These are phyloP conservation scores for Psilocybe azurescens DNA, from an alignment of 768 basidiomycete genomes.

Conservation along the genomic window DNA sequence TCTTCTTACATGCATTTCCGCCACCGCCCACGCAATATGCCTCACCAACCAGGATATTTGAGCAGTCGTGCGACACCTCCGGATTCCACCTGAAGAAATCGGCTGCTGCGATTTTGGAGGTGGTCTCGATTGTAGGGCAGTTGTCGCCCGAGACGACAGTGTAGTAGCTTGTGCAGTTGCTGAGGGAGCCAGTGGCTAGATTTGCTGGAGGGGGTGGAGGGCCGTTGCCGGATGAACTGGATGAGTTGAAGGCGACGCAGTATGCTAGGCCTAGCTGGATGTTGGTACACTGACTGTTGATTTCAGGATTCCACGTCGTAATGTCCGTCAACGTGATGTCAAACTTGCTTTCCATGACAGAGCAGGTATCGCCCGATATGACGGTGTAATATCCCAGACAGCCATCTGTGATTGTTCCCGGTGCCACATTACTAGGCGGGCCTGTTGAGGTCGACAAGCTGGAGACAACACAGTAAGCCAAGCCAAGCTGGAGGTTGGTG, in stretches of 20 bases:
- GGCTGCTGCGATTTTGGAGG: constrained; percentile 22
- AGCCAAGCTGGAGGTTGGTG: constrained; percentile 16
- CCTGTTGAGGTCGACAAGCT: constrained; percentile 13
- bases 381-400: constrained; percentile 24
- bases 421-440: constrained; percentile 21
- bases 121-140: constrained; percentile 22
- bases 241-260: not conserved
- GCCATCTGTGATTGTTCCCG: constrained; percentile 18
- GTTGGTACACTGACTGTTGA: constrained; percentile 23
- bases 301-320: constrained; percentile 25
- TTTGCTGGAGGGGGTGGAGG: constrained; percentile 14
- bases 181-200: constrained; percentile 14
- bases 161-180: constrained; percentile 22
- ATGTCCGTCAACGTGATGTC: constrained; percentile 19
- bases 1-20: constrained; percentile 11
- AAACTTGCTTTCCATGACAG: constrained; percentile 16
- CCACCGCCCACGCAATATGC: constrained; percentile 19
- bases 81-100: constrained; percentile 30
- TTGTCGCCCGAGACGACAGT: constrained; percentile 22
- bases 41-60: constrained; percentile 15
- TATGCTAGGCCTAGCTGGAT: constrained; percentile 16
- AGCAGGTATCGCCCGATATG: constrained; percentile 21
- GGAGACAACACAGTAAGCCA: constrained; percentile 20
- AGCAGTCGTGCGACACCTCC: constrained; percentile 22
- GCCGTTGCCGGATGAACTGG: constrained; percentile 1